Evolutionary conservation across 2,329 filamentous ascomycete genomes (phyloP).

Genomic region (Beauveria scarabaeidicola): DNA sequence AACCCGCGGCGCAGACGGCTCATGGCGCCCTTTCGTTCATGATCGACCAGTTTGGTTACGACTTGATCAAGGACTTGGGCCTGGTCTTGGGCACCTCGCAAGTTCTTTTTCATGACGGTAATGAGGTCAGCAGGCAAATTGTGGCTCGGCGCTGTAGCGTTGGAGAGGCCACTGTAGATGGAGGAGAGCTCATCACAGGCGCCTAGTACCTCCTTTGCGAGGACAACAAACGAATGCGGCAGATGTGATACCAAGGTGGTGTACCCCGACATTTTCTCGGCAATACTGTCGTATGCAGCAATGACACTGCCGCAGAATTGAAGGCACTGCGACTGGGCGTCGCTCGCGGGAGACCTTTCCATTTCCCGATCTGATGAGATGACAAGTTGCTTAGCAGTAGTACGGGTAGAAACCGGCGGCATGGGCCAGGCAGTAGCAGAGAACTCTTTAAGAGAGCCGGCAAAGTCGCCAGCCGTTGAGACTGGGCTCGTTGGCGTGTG

Average conservation of each 20-base stretch:
- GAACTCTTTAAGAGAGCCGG: background rate
- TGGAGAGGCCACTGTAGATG: slow-evolving; percentile 57
- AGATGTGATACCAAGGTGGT: slow-evolving; percentile 22
- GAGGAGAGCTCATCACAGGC: slow-evolving; percentile 58
- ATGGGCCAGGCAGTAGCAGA: background rate
- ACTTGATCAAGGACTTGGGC: slow-evolving; percentile 53
- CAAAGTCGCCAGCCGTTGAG: background rate
- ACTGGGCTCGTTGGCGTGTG: background rate
- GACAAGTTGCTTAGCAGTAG: background rate
- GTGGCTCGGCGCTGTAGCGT: slow-evolving; percentile 41
- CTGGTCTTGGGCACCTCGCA: slow-evolving; percentile 54
- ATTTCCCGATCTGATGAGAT: background rate
- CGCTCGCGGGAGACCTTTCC: background rate
- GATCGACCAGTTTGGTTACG: slow-evolving; percentile 51
- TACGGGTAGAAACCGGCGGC: background rate
- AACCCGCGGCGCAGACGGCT: slow-evolving; percentile 53
- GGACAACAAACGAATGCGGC: slow-evolving; percentile 26
- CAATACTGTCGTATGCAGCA: background rate
- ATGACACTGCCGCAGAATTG: background rate
- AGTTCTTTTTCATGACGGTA: slow-evolving; percentile 55
- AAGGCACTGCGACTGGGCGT: background rate
- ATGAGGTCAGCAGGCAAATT: slow-evolving; percentile 52
- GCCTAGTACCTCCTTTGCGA: slow-evolving; percentile 60
- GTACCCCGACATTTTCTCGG: background rate
- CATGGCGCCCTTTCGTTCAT: slow-evolving; percentile 52